These are phyloP conservation scores for Russula foetens DNA, from an alignment of 768 basidiomycete genomes.

Conservation along the genomic window DNA sequence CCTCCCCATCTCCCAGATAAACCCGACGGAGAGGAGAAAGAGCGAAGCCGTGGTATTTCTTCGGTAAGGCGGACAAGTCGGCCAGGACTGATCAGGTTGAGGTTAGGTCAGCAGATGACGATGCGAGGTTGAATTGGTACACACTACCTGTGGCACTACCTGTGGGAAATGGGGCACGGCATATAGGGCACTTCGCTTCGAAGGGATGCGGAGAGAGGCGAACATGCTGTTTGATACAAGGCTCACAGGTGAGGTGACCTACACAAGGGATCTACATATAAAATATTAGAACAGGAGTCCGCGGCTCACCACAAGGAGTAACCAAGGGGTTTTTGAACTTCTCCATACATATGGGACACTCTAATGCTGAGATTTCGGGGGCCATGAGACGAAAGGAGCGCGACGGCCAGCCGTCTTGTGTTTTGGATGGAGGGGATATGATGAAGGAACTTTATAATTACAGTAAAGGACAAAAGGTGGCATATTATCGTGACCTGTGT, in stretches of 20 bases:
- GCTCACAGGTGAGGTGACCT: slow-evolving; percentile 16
- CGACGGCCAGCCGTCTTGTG: background rate
- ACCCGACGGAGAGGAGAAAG: slow-evolving; percentile 12
- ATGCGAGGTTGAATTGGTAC: background rate
- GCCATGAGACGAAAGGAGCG: background rate
- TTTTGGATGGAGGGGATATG: background rate
- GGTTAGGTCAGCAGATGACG: background rate
- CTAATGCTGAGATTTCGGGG: background rate
- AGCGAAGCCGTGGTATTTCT: slow-evolving; percentile 13
- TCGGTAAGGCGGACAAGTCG: slow-evolving; percentile 4
- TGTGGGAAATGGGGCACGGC: slow-evolving; percentile 10
- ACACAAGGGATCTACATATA: background rate
- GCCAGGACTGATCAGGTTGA: slow-evolving; percentile 1
- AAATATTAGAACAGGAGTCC: background rate
- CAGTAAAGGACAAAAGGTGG: too few relatives aligned
- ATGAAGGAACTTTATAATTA: too few relatives aligned
- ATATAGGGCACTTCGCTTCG: slow-evolving; percentile 13
- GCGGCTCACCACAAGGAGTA: slow-evolving; percentile 15
- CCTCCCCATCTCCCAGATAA: background rate
- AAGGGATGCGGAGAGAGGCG: background rate
- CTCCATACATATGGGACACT: slow-evolving; percentile 18
- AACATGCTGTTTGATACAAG: slow-evolving; percentile 2
- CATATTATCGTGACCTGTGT: background rate
- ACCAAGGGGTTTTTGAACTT: slow-evolving; percentile 2
- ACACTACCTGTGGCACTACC: slow-evolving; percentile 4